phyloP scores from a whole-genome alignment of 208 protist species.

The Jaenimonas drosophilae region DNA sequence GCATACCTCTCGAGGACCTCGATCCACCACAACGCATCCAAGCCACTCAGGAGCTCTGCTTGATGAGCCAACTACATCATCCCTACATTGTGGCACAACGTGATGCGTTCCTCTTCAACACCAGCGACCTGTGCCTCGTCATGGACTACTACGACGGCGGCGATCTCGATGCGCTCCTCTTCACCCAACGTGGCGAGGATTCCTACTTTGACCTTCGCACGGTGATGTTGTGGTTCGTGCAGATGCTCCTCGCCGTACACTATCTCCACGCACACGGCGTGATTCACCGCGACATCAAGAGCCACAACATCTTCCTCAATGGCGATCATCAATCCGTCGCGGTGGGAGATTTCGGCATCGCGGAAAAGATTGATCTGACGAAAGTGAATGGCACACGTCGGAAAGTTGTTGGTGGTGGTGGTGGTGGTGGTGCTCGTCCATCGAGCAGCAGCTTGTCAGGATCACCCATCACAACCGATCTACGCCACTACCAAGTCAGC shows the following conservation, averaged over 20 bases:
- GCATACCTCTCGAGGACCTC: slow-evolving; percentile 58
- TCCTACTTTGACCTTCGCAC: slow-evolving; percentile 48
- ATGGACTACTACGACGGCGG: slow-evolving; percentile 90
- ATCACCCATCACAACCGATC: too few species aligned
- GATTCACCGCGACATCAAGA: slow-evolving; percentile 86
- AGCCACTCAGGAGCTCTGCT: slow-evolving; percentile 55
- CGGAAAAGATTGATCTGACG: slow-evolving; percentile 60
- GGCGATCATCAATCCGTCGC: slow-evolving; percentile 32
- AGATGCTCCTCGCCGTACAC: slow-evolving; percentile 71
- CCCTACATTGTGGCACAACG: slow-evolving; percentile 66
- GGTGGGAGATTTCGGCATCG: slow-evolving; percentile 85
- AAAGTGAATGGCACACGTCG: slow-evolving; percentile 19
- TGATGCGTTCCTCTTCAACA: slow-evolving; percentile 78
- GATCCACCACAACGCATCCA: slow-evolving; percentile 39
- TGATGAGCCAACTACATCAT: slow-evolving; percentile 78
- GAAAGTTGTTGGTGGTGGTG: too few species aligned
- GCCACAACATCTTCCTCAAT: slow-evolving; percentile 85
- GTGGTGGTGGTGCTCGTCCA: too few species aligned
- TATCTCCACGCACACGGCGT: slow-evolving; percentile 74
- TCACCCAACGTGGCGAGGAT: slow-evolving; percentile 46
- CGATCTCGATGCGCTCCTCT: slow-evolving; percentile 63
- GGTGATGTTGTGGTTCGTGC: slow-evolving; percentile 77
- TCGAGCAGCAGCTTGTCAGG: too few species aligned
- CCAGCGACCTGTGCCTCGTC: slow-evolving; percentile 76
- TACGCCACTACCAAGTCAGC: background rate